phyloP scores from a whole-genome alignment of 1,284 basidiomycete genomes.

The Ustilago loliicola region DNA sequence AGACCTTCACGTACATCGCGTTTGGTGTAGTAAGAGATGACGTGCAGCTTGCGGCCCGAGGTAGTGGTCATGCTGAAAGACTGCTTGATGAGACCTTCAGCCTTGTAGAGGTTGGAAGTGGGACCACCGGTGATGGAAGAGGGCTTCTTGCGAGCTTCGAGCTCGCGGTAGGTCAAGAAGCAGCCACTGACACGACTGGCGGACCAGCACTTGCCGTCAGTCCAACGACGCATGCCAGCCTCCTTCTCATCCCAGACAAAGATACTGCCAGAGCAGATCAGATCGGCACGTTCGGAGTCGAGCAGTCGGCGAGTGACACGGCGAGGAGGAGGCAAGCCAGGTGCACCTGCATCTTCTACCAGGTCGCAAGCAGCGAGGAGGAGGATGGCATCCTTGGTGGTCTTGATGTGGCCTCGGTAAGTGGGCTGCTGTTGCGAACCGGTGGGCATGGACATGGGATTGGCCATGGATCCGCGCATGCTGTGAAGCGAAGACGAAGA shows the following conservation, averaged over 20 bases:
- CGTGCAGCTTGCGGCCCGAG: conserved; percentile 68
- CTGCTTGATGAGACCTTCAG: conserved; percentile 70
- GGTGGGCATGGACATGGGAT: conserved; percentile 25
- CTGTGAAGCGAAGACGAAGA: conserved; percentile 34
- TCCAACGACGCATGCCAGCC: conserved; percentile 73
- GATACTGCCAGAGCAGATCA: conserved; percentile 65
- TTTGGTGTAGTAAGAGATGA: conserved; percentile 69
- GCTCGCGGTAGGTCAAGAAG: conserved; percentile 72
- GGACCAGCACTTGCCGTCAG: conserved; percentile 73
- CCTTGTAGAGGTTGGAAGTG: conserved; percentile 66
- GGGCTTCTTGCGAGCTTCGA: conserved; percentile 67
- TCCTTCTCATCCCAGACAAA: conserved; percentile 70
- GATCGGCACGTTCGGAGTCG: conserved; percentile 64
- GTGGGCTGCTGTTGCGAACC: conserved; percentile 62
- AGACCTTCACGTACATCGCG: conserved; percentile 62
- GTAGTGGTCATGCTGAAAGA: conserved; percentile 69
- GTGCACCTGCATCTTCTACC: conserved; percentile 33
- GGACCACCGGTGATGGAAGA: conserved; percentile 56
- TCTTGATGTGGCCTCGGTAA: conserved; percentile 67
- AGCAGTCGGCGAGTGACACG: conserved; percentile 64
- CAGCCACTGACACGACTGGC: conserved; percentile 73
- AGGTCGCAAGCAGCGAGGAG: conserved; percentile 67
- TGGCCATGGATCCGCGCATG: conserved; percentile 28
- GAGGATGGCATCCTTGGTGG: conserved; percentile 67
- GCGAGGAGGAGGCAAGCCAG: conserved; percentile 54